A percentile compares a stretch with the other conserved stretches of the same genome.
Evolutionary conservation across 768 basidiomycete species (phyloP).

Genomic region (Boletus subcaerulescens): DNA sequence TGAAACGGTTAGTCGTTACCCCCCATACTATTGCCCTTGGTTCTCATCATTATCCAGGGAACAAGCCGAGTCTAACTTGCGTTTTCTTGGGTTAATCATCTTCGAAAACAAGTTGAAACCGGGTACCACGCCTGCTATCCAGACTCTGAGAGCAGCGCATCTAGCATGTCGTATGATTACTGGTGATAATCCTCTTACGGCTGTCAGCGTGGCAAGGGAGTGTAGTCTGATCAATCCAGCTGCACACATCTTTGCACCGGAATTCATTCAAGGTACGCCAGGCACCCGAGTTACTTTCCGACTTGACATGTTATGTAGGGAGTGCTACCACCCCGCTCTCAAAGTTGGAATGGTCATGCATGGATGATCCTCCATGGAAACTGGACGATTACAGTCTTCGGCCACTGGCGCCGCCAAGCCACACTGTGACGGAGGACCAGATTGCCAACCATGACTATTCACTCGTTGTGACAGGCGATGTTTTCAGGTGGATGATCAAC

Average conservation of each 20-base stretch:
- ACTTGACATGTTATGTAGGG: conserved; percentile 38
- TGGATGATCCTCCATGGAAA: conserved; percentile 83
- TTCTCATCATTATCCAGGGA: conserved; percentile 53
- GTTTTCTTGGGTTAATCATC: conserved; percentile 92
- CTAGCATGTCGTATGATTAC: conserved; percentile 97
- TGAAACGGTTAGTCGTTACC: conserved; percentile 69
- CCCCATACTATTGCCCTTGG: not conserved
- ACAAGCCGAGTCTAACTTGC: conserved; percentile 86
- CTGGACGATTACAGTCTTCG: conserved; percentile 88
- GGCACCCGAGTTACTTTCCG: not conserved
- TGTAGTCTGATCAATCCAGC: conserved; percentile 86
- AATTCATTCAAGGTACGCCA: conserved; percentile 64
- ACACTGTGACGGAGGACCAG: conserved; percentile 68
- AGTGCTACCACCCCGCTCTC: conserved; percentile 51
- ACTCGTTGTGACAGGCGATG: conserved; percentile 89
- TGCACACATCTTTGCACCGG: conserved; percentile 84
- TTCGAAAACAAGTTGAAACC: conserved; percentile 98
- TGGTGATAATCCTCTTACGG: conserved; percentile 95
- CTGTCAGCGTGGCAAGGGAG: conserved; percentile 94
- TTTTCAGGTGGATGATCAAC: conserved; percentile 98
- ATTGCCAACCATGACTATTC: conserved; percentile 84
- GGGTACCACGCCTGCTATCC: conserved; percentile 87
- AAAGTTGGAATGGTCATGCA: conserved; percentile 84
- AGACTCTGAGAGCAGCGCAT: conserved; percentile 84
- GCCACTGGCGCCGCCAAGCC: conserved; percentile 69